Evolutionary conservation across 495 filamentous ascomycete species (phyloP), one percentile per base, ranked within the genome.

Genomic region (Penicillium turbatum): DNA sequence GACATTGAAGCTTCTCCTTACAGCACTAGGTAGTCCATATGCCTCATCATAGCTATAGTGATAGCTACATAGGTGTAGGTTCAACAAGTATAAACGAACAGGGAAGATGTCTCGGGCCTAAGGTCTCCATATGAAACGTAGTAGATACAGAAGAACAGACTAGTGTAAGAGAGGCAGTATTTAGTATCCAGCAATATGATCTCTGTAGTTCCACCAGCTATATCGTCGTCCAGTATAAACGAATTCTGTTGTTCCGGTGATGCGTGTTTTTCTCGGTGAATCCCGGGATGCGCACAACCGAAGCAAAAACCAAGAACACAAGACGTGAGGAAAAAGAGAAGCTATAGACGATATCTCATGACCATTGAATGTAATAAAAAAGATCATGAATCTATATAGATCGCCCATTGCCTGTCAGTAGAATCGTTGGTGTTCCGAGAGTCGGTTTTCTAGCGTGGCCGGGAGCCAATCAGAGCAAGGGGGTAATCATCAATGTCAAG

Each of bases 401-500:
- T 31, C 15, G 7, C 27, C 9, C 24, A 27, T 29, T 37, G 4
- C 16, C 16, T 29, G 19, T 16, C 11, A 21, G 19, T 32, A n/a
- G 48, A 41, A 37, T 24, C 26, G 24, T 2, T 30, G 37, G 30
- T 32, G 48, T 51, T 51, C 48, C 48, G 48, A 51, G 27, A 41
- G 37, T 40, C 48, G 36, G 48, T 41, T 51, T 51, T 43, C 38
- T 51, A 43, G 49, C 49, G 49, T 36, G 32, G 6, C 21, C 32
- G 32, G 32, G 46, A 52, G 52, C 67, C 72, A 75, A 75, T 74
- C 72, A 75, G 57, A 44, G 49, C 37, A 63, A 69, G 62, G 63
- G 69, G 70, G 71, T 71, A 62, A 59, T 56, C 34, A 67, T 63
- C 65, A 69, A 72, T 66, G 71, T 63, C 59, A 75, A 75, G 72